These are phyloP conservation scores for Tolypocladium endophyticum DNA, from an alignment of 2,329 filamentous ascomycete species.

Conservation along the genomic window DNA sequence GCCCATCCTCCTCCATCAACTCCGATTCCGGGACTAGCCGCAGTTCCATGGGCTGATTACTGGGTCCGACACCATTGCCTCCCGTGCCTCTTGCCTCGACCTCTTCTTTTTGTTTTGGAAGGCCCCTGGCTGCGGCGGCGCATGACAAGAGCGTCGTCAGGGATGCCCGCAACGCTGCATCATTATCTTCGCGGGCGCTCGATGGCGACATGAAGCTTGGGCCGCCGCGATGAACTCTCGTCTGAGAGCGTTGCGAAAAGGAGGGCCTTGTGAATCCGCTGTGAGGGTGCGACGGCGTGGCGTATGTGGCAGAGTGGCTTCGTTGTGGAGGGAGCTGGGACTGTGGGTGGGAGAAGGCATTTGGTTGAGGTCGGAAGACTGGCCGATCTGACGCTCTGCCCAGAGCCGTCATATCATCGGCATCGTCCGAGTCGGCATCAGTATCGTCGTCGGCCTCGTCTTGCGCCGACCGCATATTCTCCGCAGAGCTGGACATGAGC, in stretches of 20 bases:
- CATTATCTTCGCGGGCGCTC: conserved; percentile 70
- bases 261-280: conserved; percentile 40
- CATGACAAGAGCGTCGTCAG: conserved; percentile 95
- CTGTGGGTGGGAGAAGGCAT: conserved; percentile 82
- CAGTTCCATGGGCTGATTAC: conserved; percentile 46
- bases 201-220: conserved; percentile 61
- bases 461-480: conserved; percentile 31
- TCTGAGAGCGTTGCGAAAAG: conserved; percentile 36
- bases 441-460: conserved; percentile 31
- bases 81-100: conserved; percentile 22
- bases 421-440: conserved; percentile 40
- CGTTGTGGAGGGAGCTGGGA: conserved; percentile 32
- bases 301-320: conserved; percentile 37
- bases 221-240: conserved; percentile 32
- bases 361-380: conserved; percentile 76
- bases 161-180: conserved; percentile 83
- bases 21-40: conserved; percentile 52
- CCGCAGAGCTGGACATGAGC: conserved; percentile 47
- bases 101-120: conserved; percentile 55
- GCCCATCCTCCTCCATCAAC: conserved; percentile 30
- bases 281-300: conserved; percentile 36
- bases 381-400: conserved; percentile 45
- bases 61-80: conserved; percentile 30
- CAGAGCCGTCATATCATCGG: conserved; percentile 76
- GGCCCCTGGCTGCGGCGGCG: conserved; percentile 75